Evolutionary conservation across 108 stramenopile genomes (phyloP).

Genomic region (Licmophora abbreviata): DNA sequence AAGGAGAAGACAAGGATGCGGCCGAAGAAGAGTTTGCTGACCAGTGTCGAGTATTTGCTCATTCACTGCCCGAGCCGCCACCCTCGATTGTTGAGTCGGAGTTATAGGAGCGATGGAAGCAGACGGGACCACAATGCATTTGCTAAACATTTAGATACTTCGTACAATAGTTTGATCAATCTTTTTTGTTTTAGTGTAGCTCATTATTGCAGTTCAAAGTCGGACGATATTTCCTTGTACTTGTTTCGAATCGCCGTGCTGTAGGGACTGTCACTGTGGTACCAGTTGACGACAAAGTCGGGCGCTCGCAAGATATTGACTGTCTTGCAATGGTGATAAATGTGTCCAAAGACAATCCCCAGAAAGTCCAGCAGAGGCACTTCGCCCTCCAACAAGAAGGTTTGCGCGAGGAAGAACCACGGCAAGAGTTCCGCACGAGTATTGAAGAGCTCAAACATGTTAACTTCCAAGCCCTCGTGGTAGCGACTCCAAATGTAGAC

Average conservation of each 20-base stretch:
- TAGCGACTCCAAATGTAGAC: constrained; percentile 94
- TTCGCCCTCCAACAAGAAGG: constrained; percentile 90
- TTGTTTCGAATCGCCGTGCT: constrained; percentile 49
- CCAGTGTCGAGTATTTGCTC: constrained; percentile 74
- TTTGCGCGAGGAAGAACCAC: constrained; percentile 85
- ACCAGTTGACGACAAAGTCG: constrained; percentile 60
- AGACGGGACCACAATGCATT: background rate
- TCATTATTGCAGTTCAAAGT: constrained; percentile 61
- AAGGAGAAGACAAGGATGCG: constrained; percentile 21
- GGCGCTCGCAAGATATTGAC: constrained; percentile 59
- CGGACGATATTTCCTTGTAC: constrained; percentile 75
- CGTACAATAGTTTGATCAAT: background rate
- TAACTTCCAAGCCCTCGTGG: constrained; percentile 91
- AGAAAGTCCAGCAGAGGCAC: constrained; percentile 86
- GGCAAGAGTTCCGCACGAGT: constrained; percentile 78
- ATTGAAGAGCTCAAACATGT: constrained; percentile 88
- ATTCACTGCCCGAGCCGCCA: constrained; percentile 7
- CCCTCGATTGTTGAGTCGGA: too few relatives aligned
- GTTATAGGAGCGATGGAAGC: background rate
- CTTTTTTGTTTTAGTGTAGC: background rate
- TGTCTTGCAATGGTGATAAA: constrained; percentile 82
- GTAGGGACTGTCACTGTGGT: constrained; percentile 41
- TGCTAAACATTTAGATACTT: background rate
- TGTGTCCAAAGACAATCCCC: constrained; percentile 93
- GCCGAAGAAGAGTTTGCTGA: constrained; percentile 84